A percentile compares a stretch with the other conserved stretches of the same genome.
Evolutionary conservation across 331 rosid species (phyloP).

Genomic region (Ulmus americana): DNA sequence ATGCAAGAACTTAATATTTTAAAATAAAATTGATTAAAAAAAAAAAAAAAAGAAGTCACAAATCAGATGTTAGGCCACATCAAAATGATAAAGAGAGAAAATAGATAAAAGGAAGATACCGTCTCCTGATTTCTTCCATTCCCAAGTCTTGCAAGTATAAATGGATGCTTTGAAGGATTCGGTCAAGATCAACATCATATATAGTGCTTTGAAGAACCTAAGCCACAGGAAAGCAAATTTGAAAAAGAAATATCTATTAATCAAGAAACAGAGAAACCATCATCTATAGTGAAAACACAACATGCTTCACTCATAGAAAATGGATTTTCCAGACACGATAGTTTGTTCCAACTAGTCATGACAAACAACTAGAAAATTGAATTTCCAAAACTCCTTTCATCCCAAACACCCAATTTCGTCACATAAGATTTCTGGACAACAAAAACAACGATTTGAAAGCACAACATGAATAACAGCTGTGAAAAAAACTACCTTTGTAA

Average conservation of each 20-base stretch:
- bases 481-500: constrained; percentile 66
- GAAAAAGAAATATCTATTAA: background rate
- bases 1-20: background rate
- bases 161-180: constrained; percentile 97
- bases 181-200: constrained; percentile 87
- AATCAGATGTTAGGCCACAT: background rate
- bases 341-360: background rate
- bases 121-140: constrained; percentile 98
- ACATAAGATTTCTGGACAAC: background rate
- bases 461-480: background rate
- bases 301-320: background rate
- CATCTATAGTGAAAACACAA: background rate
- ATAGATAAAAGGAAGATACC: constrained; percentile 36
- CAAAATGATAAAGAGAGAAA: background rate
- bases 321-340: background rate
- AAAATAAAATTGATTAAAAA: background rate
- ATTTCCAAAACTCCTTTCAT: background rate
- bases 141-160: constrained; percentile 92
- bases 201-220: constrained; percentile 99
- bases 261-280: background rate
- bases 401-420: background rate
- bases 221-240: constrained; percentile 15
- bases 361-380: background rate
- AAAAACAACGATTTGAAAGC: background rate
- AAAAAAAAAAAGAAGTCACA: background rate